Conservation (phyloP, 257 asterid species). For the Salvia rosmarinus region DNA sequence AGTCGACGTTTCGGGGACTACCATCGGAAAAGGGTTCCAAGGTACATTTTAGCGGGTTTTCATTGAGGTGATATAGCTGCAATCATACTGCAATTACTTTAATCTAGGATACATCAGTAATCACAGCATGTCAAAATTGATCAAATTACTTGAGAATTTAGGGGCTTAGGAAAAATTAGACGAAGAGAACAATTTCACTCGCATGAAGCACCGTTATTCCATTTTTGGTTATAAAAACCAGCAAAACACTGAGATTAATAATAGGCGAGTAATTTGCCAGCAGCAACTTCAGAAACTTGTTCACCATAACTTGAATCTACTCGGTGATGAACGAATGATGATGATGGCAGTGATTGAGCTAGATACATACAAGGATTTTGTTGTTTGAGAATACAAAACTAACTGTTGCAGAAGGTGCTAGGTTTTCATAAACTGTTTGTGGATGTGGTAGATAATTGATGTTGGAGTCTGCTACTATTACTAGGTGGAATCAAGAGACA, state of each 20-base stretch:
- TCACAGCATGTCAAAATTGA: too few species aligned
- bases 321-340: not conserved
- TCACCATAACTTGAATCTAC: not conserved
- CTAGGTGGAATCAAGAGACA: constrained; percentile 98
- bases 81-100: not conserved
- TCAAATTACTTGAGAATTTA: not conserved
- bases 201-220: not conserved
- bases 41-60: constrained; percentile 48
- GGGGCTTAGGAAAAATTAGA: not conserved
- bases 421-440: not conserved
- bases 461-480: not conserved
- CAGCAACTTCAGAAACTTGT: not conserved
- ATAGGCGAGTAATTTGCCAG: not conserved
- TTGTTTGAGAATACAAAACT: not conserved
- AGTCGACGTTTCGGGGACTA: constrained; percentile 87
- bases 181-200: not conserved
- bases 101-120: too few species aligned
- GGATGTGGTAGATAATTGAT: not conserved
- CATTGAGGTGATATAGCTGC: not conserved
- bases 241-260: not conserved
- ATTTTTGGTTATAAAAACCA: not conserved
- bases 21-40: constrained; percentile 96
- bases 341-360: not conserved
- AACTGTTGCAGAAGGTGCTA: not conserved
- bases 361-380: not conserved